Evolutionary conservation across 176 grass and related monocot species (phyloP).

Genomic region (Aechmea fasciata): DNA sequence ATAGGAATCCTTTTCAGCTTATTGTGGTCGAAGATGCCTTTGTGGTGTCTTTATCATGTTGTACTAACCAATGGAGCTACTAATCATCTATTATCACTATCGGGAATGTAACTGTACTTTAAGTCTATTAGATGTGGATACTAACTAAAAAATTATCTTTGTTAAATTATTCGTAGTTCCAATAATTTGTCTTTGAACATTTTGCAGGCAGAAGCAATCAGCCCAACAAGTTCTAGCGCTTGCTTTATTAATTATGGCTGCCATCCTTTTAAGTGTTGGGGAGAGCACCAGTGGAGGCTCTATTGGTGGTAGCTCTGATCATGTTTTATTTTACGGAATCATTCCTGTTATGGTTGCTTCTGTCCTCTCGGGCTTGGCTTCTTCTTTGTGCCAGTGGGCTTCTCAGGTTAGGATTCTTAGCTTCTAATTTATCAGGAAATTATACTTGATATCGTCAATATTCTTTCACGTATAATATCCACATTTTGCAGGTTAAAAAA

Average conservation of each 20-base stretch:
- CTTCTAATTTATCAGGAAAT: constrained; percentile 27
- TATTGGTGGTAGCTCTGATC: constrained; percentile 35
- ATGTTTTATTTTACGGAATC: constrained; percentile 63
- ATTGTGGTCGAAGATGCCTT: too few species aligned
- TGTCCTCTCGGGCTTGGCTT: constrained; percentile 76
- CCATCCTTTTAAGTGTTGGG: constrained; percentile 75
- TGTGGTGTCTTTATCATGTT: too few species aligned
- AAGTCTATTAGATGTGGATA: neutral
- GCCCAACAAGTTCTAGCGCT: constrained; percentile 62
- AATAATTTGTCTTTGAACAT: constrained; percentile 2
- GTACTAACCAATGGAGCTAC: too few species aligned
- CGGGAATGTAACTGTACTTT: neutral
- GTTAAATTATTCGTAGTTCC: constrained; percentile 5
- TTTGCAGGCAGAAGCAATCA: constrained; percentile 86
- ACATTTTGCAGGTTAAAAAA: constrained; percentile 74
- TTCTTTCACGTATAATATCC: neutral
- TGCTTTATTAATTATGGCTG: constrained; percentile 59
- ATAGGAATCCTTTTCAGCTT: too few species aligned
- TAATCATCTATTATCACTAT: neutral
- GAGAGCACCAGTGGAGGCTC: constrained; percentile 58
- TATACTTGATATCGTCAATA: neutral
- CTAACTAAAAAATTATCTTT: constrained; percentile 1
- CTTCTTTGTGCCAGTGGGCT: constrained; percentile 90
- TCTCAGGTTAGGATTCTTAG: constrained; percentile 50
- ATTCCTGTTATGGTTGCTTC: constrained; percentile 83